Base-by-base conservation (phyloP, 1,284 basidiomycete genomes). In the Inonotus hispidus region DNA sequence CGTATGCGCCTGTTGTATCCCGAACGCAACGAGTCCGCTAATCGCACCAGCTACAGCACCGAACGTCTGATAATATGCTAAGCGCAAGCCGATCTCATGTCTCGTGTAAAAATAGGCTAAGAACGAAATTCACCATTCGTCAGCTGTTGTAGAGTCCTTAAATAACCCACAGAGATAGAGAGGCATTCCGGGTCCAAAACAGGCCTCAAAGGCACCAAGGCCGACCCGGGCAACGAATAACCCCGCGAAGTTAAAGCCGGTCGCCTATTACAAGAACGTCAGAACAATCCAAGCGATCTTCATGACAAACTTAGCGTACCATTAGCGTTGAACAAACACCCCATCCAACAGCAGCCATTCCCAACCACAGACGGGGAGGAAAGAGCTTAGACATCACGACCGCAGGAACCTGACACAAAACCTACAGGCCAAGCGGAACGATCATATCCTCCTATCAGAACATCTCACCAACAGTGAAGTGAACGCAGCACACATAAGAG, bases 61-160 rank as follows among this genome's bases (percentile, higher is more conserved):
- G 67, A 90, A 90, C 8, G 86, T 87, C 67, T 90, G 89, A 87
- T 87, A 91, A 69, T 84, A 82, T 2, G 87, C 88, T 74, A 91
- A 78, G 69, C 88, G 79, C 54, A 86, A 72, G 14, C 88, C 89
- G 66, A 88, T 80, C 70, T 91, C 88, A 4, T 77, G 69, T 66
- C 83, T 88, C 8, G 88, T 90, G 71, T 91, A 91, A 70, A 85
- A 91, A 62, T 88, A 80, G 0, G 88, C 87, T 90, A 35, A 14
- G 52, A 19, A 8, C 50, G 32, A 25, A n/a, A 8, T 32, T 11
- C 21, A 13, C 23, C 46, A 54, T 10, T 19, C 50, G 11, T 45
- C 25, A 16, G 23, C 23, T 35, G 14, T n/a, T 45, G 32, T 2
- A 41, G 5, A 16, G 23, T 29, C 4, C 11, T 23, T 2, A 53